A percentile compares a stretch with the other conserved stretches of the same genome.
These are phyloP conservation scores for Umbilicus rupestris DNA, from an alignment of 164 flowering plant genomes.

Conservation along the genomic window DNA sequence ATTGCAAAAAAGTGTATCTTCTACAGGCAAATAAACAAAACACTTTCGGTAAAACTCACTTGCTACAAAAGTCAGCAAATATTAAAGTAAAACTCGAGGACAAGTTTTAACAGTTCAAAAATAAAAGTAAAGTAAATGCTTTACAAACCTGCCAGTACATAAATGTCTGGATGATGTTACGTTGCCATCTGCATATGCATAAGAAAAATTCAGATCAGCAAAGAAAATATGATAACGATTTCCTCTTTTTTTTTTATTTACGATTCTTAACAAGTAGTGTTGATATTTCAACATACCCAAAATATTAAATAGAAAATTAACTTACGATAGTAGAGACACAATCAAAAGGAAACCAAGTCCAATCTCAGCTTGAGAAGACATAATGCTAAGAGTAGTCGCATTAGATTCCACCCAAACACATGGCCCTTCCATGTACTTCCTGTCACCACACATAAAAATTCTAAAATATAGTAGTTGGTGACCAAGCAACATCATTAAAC, in stretches of 20 bases:
- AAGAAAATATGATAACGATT: background rate
- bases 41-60: no score
- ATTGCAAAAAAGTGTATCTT: no score
- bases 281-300: background rate
- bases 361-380: slow-evolving; percentile 89
- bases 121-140: background rate
- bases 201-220: background rate
- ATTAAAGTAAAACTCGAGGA: no score
- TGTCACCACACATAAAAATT: slow-evolving; percentile 17
- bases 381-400: slow-evolving; percentile 66
- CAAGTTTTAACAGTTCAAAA: background rate
- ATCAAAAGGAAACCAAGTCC: slow-evolving; percentile 82
- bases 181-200: slow-evolving; percentile 71
- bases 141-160: slow-evolving; percentile 97
- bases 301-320: slow-evolving; percentile 5
- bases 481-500: no score
- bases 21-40: background rate
- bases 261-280: background rate
- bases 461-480: background rate
- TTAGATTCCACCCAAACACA: slow-evolving; percentile 97
- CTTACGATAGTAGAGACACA: slow-evolving; percentile 83
- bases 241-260: background rate
- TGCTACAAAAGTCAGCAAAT: no score
- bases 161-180: slow-evolving; percentile 86
- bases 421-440: slow-evolving; percentile 90